Evolutionary conservation across 2,329 filamentous ascomycete species (phyloP).

Genomic region (Cladophialophora carrionii): DNA sequence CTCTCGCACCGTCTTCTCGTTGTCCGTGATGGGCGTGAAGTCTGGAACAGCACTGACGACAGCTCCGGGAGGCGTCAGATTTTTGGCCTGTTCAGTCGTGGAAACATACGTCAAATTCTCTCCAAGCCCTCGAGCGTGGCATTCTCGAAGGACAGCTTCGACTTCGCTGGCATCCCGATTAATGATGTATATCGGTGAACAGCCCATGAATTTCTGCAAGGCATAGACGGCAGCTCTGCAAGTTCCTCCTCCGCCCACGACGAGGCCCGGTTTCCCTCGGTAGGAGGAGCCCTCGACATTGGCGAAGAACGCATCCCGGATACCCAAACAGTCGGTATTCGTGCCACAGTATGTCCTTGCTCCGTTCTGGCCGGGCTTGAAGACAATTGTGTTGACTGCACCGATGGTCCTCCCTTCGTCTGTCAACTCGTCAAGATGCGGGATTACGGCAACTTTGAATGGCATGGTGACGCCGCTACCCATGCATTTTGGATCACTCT

Average conservation of each 20-base stretch:
- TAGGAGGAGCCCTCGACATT: constrained; percentile 53
- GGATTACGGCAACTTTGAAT: constrained; percentile 76
- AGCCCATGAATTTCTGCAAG: constrained; percentile 69
- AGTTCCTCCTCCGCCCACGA: constrained; percentile 77
- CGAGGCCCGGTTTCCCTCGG: constrained; percentile 66
- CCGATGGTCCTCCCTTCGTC: constrained; percentile 73
- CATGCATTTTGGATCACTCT: constrained; percentile 49
- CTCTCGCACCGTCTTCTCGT: constrained; percentile 63
- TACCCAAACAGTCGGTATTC: constrained; percentile 80
- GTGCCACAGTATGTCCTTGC: constrained; percentile 66
- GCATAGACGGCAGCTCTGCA: constrained; percentile 78
- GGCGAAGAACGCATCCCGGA: constrained; percentile 70
- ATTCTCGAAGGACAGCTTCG: constrained; percentile 67
- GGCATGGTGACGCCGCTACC: constrained; percentile 78
- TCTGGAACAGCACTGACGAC: constrained; percentile 77
- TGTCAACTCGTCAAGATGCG: constrained; percentile 72
- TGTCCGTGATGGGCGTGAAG: constrained; percentile 67
- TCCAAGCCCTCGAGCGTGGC: constrained; percentile 62
- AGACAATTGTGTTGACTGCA: constrained; percentile 78
- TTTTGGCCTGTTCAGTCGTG: constrained; percentile 62
- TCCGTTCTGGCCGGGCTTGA: constrained; percentile 52
- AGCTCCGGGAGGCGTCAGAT: constrained; percentile 64
- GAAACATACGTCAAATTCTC: constrained; percentile 64
- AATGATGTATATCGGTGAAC: constrained; percentile 72
- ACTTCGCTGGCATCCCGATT: constrained; percentile 73